Evolutionary conservation across 257 asterid genomes (phyloP), one percentile per base, ranked within the genome.

Genomic region (Gentiana macrophylla): DNA sequence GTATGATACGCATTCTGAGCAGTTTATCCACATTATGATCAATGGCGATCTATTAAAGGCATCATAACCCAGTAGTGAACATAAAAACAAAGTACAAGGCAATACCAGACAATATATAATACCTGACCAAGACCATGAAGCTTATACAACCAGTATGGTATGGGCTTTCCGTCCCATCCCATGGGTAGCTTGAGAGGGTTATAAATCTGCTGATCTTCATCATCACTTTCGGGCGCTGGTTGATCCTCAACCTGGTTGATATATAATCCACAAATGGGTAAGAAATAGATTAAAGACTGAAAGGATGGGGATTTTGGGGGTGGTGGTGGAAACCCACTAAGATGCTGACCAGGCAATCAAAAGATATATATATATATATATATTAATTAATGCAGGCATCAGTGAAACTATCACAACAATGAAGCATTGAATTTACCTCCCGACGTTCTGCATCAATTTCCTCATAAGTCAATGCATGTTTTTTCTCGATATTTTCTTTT

Each of bases 91-190:
- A 61, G 37, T 13, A 15, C 15, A 33, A 32, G 36, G 46, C n/a
- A 15, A 70, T 32, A 6, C 13, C 45, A 10, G 15, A 32, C 15
- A 11, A 33, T 2, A 53, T 34, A 48, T 34, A 32, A 34, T 83
- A 92, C 98, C 98, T 92, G 98, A 57, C 97, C 95, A 77, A 92
- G 95, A 53, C 99, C 97, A 63, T 92, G 99, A 78, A 92, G 95
- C 73, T 92, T 92, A 76, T 88, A 88, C 68, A 92, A 69, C 99
- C 99, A 92, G 77, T 92, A 92, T 55, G 99, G 99, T 57, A 92
- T 92, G 58, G 99, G 99, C 73, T 88, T 92, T 66, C 99, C 99
- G 57, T 92, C 99, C 84, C 84, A 88, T 13, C 99, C 99, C 95
- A 92, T 88, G 37, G 99, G 99, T 62, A 92, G 65, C 74, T 88